Conservation (phyloP, 768 basidiomycete genomes). For the Pisolithus orientalis region DNA sequence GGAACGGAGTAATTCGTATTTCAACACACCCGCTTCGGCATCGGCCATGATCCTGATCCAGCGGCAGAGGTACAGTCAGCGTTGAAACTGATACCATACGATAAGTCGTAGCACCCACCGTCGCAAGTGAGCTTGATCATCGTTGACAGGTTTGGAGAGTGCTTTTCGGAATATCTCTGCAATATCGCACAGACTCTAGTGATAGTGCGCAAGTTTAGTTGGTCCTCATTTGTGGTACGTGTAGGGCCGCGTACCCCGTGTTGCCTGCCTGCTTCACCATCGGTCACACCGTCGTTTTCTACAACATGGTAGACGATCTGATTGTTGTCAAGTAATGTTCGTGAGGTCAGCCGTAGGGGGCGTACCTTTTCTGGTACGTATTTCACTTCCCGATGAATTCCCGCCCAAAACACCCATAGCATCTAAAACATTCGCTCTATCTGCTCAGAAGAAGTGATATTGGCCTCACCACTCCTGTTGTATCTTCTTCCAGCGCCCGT, state of each 20-base stretch:
- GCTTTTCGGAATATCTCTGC: not conserved
- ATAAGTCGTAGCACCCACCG: not conserved
- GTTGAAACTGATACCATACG: too few species aligned
- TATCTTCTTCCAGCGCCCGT: not conserved
- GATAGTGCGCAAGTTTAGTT: not conserved
- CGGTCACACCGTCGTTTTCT: not conserved
- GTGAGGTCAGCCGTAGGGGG: too few species aligned
- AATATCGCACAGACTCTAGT: not conserved
- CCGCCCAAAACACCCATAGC: not conserved
- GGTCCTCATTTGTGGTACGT: not conserved
- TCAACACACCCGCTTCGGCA: too few species aligned
- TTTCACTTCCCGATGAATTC: not conserved
- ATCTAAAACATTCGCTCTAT: not conserved
- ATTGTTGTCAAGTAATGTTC: not conserved
- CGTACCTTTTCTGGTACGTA: not conserved
- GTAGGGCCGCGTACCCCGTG: not conserved
- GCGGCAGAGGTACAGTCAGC: too few species aligned
- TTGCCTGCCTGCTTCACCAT: not conserved
- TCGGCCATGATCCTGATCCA: too few species aligned
- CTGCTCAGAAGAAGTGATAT: not conserved
- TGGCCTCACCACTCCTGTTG: not conserved
- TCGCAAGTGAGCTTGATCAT: not conserved
- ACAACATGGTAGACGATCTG: not conserved
- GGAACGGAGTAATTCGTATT: too few species aligned
- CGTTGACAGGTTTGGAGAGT: not conserved